Evolutionary conservation across 169 alveolate genomes (phyloP).

Genomic region (Amoebophrya sp.): DNA sequence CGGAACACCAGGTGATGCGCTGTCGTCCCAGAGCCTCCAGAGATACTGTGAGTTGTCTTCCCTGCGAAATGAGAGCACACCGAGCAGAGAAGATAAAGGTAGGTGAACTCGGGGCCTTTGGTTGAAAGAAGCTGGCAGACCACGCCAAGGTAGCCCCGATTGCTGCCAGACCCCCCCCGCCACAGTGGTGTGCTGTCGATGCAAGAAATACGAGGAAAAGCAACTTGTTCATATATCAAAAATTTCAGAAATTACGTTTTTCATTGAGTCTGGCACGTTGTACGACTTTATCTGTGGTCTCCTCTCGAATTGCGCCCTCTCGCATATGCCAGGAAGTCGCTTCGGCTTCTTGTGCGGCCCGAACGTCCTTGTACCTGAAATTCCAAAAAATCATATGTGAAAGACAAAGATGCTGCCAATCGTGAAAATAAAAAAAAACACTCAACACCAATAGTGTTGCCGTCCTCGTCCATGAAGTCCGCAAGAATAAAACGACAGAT

Average conservation of each 20-base stretch:
- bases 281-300: not conserved
- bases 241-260: not conserved
- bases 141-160: too few species aligned
- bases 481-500: not conserved
- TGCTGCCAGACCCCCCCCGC: too few species aligned
- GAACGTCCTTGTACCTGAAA: not conserved
- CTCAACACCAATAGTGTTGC: not conserved
- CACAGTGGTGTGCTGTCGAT: too few species aligned
- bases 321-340: not conserved
- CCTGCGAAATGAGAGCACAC: too few species aligned
- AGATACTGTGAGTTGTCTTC: too few species aligned
- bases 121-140: too few species aligned
- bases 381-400: not conserved
- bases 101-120: too few species aligned
- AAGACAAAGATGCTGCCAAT: not conserved
- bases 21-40: too few species aligned
- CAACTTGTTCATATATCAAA: too few species aligned
- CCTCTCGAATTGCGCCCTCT: not conserved
- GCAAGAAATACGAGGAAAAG: too few species aligned
- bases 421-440: not conserved
- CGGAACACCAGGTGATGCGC: too few species aligned
- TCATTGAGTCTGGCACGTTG: not conserved
- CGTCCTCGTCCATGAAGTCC: not conserved
- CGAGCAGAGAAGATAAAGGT: too few species aligned
- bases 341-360: not conserved